Conservation (phyloP, 1,284 basidiomycete species). For the Pholiota adiposa region DNA sequence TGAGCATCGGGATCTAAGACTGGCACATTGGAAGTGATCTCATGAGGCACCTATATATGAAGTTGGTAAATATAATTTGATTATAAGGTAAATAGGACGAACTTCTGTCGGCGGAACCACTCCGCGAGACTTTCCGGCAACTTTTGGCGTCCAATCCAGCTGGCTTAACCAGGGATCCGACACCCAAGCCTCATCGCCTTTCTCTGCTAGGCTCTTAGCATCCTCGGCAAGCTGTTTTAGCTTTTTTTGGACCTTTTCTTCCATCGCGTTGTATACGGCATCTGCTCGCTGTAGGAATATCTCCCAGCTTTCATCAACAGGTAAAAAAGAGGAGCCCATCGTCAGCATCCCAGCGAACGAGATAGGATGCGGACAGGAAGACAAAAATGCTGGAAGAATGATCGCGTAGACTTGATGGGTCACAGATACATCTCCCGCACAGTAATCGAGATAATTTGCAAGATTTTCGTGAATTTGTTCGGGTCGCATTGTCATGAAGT, state of each 20-base stretch:
- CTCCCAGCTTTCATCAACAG: constrained; percentile 91
- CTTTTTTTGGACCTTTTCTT: constrained; percentile 72
- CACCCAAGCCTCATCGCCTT: constrained; percentile 57
- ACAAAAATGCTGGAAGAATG: constrained; percentile 85
- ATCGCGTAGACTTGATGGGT: constrained; percentile 85
- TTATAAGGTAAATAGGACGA: constrained; percentile 12
- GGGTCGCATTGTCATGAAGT: constrained; percentile 73
- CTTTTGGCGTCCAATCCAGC: constrained; percentile 95
- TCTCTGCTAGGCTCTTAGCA: constrained; percentile 53
- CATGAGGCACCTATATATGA: background rate
- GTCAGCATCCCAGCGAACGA: constrained; percentile 91
- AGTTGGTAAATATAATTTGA: background rate
- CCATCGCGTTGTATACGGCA: constrained; percentile 75
- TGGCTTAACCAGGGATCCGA: constrained; percentile 89
- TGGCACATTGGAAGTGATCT: background rate
- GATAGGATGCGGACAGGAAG: constrained; percentile 90
- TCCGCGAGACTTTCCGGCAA: constrained; percentile 73
- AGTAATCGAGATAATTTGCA: constrained; percentile 86
- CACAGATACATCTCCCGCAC: constrained; percentile 82
- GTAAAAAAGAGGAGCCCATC: constrained; percentile 93
- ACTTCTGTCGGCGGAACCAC: constrained; percentile 38
- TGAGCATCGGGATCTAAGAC: constrained; percentile 6
- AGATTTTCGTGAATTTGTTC: constrained; percentile 73
- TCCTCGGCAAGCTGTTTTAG: constrained; percentile 73
- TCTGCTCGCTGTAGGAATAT: constrained; percentile 83